These are phyloP conservation scores for Candida neerlandica DNA, from an alignment of 1,139 yeast species.

Conservation along the genomic window DNA sequence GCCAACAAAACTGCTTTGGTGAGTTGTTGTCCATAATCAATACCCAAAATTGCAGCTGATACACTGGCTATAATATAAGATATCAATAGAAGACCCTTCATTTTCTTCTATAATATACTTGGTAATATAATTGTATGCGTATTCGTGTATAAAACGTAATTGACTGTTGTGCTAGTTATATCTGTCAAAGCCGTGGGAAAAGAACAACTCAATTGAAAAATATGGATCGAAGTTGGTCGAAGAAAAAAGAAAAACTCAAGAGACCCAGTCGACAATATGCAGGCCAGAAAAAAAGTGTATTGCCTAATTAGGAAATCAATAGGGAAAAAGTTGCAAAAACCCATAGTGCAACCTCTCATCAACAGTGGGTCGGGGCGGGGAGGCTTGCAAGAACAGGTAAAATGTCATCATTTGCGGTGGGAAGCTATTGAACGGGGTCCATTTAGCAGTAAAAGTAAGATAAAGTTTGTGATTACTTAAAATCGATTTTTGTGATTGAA, in stretches of 20 bases:
- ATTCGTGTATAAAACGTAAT: not conserved
- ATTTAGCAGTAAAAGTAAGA: not conserved
- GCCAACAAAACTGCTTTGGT: slow-evolving; percentile 89
- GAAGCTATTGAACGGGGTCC: no score
- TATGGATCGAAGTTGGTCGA: slow-evolving; percentile 1
- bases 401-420: no score
- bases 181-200: not conserved
- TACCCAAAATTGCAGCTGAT: slow-evolving; percentile 72
- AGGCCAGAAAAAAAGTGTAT: not conserved
- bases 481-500: not conserved
- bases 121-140: not conserved
- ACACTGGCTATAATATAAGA: slow-evolving; percentile 19
- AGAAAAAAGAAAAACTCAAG: not conserved
- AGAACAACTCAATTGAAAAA: slow-evolving; percentile 4
- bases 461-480: not conserved
- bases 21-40: slow-evolving; percentile 88
- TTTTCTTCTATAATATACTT: not conserved
- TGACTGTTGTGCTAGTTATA: not conserved
- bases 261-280: not conserved
- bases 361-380: not conserved
- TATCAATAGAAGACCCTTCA: slow-evolving; percentile 10
- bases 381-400: no score
- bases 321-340: slow-evolving; percentile 1
- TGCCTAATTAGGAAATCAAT: slow-evolving; percentile 2
- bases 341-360: not conserved